phyloP scores from a whole-genome alignment of 805 yeast species.

The Starmerella sp. region DNA sequence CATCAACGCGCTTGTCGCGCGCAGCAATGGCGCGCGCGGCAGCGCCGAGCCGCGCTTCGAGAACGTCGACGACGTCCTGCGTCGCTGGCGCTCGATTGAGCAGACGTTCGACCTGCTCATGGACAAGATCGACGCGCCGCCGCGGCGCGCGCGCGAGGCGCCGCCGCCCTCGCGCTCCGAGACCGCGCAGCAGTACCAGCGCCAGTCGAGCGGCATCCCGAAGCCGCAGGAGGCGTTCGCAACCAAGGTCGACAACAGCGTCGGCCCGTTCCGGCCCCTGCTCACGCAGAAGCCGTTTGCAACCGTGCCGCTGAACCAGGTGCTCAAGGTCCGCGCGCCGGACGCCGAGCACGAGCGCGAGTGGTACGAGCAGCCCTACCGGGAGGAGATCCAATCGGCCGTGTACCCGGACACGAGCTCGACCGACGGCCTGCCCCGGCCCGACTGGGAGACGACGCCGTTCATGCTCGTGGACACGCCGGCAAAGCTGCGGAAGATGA shows the following conservation, averaged over 20 bases:
- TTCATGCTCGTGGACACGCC: constrained; percentile 56
- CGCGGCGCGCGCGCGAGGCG: not conserved
- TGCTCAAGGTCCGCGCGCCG: constrained; percentile 31
- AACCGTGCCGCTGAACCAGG: constrained; percentile 39
- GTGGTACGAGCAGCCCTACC: constrained; percentile 74
- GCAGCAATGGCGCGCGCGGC: constrained; percentile 15
- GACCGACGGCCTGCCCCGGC: not conserved
- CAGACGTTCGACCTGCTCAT: constrained; percentile 56
- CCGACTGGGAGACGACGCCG: constrained; percentile 32
- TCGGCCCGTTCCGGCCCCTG: constrained; percentile 68
- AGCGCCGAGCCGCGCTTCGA: constrained; percentile 26
- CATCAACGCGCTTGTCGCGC: constrained; percentile 24
- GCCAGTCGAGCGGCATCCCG: constrained; percentile 24
- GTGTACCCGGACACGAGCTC: constrained; percentile 53
- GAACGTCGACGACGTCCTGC: constrained; percentile 37
- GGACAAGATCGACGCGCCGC: constrained; percentile 52
- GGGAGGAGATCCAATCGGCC: constrained; percentile 54
- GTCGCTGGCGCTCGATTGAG: constrained; percentile 52
- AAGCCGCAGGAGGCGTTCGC: constrained; percentile 35
- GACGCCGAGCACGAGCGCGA: constrained; percentile 34
- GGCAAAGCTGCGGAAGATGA: constrained; percentile 43
- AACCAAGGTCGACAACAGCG: constrained; percentile 54
- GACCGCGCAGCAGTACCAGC: constrained; percentile 7
- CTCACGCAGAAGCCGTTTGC: constrained; percentile 65
- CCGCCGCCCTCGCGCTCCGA: not conserved